Evolutionary conservation across 73 alveolate genomes (phyloP).

Genomic region (Paramecium caudatum): DNA sequence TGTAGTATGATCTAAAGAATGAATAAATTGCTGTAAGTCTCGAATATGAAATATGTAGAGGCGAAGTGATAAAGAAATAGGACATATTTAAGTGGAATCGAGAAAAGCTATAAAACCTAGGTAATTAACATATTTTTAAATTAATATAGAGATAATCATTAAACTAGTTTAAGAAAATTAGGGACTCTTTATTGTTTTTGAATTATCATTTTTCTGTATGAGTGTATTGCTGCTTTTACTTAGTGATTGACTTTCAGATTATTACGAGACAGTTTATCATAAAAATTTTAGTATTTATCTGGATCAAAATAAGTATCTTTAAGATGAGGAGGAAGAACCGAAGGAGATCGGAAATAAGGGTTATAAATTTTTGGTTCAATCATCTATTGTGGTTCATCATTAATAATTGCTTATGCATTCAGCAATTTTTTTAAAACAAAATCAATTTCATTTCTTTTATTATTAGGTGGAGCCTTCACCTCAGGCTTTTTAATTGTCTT

Average conservation of each 20-base stretch:
- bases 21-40: no score
- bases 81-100: background rate
- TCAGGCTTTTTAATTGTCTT: background rate
- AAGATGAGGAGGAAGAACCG: background rate
- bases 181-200: conserved; percentile 32
- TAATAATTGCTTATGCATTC: background rate
- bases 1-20: no score
- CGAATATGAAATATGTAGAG: background rate
- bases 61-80: background rate
- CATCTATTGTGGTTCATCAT: conserved; percentile 47
- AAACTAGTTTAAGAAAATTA: conserved; percentile 24
- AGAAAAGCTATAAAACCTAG: no score
- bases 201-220: background rate
- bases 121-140: no score
- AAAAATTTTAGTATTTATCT: conserved; percentile 14
- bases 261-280: conserved; percentile 9
- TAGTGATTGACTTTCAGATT: conserved; percentile 11
- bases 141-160: background rate
- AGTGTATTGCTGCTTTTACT: conserved; percentile 21
- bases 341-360: conserved; percentile 25
- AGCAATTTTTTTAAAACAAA: conserved; percentile 20
- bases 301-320: conserved; percentile 48
- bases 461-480: background rate
- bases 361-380: conserved; percentile 19
- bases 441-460: conserved; percentile 37